Evolutionary conservation across 257 asterid genomes (phyloP).

Genomic region (Knoxia roxburghii): DNA sequence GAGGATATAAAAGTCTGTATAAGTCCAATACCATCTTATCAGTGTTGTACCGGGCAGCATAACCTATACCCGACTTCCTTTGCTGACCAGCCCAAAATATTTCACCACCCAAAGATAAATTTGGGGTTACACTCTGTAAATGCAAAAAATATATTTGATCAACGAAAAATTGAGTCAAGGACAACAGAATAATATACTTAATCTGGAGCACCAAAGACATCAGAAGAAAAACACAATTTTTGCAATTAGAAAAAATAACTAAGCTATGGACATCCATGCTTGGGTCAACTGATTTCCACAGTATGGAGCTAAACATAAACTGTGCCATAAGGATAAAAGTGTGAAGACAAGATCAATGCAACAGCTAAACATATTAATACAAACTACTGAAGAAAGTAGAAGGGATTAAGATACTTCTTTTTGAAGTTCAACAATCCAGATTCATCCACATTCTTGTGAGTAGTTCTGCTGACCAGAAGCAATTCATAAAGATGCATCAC

Average conservation of each 20-base stretch:
- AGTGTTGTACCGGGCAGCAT: conserved; percentile 84
- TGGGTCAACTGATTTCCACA: not conserved
- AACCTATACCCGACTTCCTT: conserved; percentile 88
- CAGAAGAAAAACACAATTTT: not conserved
- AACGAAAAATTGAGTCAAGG: not conserved
- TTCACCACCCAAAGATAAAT: conserved; percentile 86
- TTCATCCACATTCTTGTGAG: not conserved
- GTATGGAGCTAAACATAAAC: not conserved
- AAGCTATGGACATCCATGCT: not conserved
- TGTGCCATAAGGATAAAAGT: not conserved
- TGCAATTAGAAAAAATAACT: not conserved
- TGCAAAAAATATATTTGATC: conserved; percentile 12
- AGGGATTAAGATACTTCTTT: not conserved
- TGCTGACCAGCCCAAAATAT: conserved; percentile 97
- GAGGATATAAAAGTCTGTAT: not conserved
- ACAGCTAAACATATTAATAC: not conserved
- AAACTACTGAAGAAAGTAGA: not conserved
- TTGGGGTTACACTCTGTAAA: conserved; percentile 71
- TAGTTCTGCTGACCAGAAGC: not conserved
- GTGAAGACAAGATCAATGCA: too few species aligned
- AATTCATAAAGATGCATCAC: not conserved
- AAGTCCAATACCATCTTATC: conserved; percentile 64
- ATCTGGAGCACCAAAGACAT: not conserved
- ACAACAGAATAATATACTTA: not conserved
- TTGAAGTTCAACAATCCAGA: not conserved